Conservation (phyloP, 2,329 filamentous ascomycete species). For the Venturia nashicola region DNA sequence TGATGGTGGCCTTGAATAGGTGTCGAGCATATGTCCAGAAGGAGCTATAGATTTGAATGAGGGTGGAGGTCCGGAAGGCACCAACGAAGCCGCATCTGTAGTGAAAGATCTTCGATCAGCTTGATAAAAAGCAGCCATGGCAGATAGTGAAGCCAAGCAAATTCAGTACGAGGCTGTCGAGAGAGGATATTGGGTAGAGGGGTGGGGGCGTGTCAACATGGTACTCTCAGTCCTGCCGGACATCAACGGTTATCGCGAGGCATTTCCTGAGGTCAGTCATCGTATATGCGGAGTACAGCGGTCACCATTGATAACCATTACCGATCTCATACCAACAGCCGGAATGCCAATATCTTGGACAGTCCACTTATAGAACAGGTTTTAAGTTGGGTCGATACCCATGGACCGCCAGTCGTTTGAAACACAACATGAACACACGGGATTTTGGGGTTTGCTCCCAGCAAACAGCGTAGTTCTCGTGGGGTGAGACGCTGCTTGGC, state of each 20-base stretch:
- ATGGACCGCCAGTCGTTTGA: not conserved
- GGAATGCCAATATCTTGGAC: not conserved
- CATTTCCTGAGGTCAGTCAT: not conserved
- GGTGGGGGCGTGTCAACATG: not conserved
- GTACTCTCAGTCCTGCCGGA: not conserved
- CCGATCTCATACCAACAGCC: not conserved
- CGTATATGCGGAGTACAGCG: not conserved
- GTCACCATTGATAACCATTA: no score
- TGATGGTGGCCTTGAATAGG: not conserved
- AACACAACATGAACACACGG: not conserved
- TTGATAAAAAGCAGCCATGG: not conserved
- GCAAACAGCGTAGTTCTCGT: not conserved
- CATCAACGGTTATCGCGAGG: not conserved
- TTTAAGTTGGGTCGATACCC: not conserved
- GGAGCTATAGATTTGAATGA: not conserved
- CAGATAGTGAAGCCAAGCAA: not conserved
- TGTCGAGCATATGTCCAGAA: not conserved
- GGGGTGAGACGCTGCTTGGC: not conserved
- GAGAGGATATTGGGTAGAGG: not conserved
- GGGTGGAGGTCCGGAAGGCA: not conserved
- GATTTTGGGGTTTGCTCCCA: not conserved
- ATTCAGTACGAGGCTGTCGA: not conserved
- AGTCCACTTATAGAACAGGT: conserved; percentile 1
- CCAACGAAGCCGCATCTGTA: not conserved
- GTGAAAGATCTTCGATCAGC: not conserved